Evolutionary conservation across 768 basidiomycete species (phyloP).

Genomic region (Lentinula sp.): DNA sequence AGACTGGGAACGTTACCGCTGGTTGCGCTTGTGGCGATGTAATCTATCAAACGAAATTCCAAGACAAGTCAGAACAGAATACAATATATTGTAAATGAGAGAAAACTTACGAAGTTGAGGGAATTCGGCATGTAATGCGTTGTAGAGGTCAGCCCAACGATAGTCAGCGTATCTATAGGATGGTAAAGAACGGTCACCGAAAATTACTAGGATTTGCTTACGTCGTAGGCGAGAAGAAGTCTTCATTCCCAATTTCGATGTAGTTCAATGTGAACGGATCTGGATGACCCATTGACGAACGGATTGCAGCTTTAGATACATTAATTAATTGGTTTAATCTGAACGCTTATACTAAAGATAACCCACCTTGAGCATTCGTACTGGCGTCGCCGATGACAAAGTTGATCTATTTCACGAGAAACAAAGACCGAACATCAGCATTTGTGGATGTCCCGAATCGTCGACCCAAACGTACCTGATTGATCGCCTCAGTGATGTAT

Average conservation of each 20-base stretch:
- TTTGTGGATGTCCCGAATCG: background rate
- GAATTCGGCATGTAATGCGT: conserved; percentile 7
- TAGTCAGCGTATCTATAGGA: conserved; percentile 19
- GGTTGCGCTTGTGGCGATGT: conserved; percentile 35
- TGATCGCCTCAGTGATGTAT: conserved; percentile 49
- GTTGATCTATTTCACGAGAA: conserved; percentile 35
- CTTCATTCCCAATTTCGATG: conserved; percentile 59
- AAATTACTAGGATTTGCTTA: conserved; percentile 8
- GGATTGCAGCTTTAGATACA: conserved; percentile 32
- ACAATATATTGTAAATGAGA: background rate
- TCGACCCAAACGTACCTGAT: conserved; percentile 31
- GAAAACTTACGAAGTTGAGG: conserved; percentile 9
- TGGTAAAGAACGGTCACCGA: background rate
- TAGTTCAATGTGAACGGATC: conserved; percentile 46
- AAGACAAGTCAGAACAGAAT: too few species aligned
- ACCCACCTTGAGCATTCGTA: conserved; percentile 33
- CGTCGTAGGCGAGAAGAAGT: conserved; percentile 3
- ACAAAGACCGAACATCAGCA: background rate
- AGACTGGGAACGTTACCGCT: conserved; percentile 14
- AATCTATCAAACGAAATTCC: conserved; percentile 18
- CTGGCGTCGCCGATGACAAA: conserved; percentile 53
- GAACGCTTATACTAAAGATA: too few species aligned
- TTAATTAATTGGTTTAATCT: background rate
- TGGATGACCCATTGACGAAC: conserved; percentile 50
- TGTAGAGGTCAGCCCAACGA: conserved; percentile 8